Base-by-base conservation (phyloP, 495 filamentous ascomycete species). In the Penicillium flavigenum region DNA sequence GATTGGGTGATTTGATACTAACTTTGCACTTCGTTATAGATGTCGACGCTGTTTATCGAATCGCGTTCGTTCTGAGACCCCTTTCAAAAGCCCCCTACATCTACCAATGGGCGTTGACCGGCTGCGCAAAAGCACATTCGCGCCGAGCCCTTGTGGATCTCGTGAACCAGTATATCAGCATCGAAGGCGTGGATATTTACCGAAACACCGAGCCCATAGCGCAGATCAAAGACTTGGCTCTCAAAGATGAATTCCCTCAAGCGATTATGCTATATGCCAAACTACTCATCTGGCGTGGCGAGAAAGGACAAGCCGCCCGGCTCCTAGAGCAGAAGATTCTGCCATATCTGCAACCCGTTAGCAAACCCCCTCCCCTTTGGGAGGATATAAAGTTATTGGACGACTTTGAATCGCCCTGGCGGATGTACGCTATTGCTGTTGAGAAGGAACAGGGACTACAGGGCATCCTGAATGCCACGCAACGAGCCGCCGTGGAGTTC, bases 201-300 rank as follows among this genome's bases (percentile, higher is more conserved):
- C 54, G 51, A 2, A 52, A 72, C 3, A 32, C 16, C 9, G 17
- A 58, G 11, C 57, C 63, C 54, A 56, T 66, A 8, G 36, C 56
- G 0, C 39, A 55, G 11, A 20, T 74, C 31, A 61, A 72, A 31
- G 41, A 46, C 2, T 50, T 73, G 1, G 70, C 72, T 7, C 43
- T 49, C 0, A 22, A 60, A 3, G 43, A 63, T 9, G 62, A 60
- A 8, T 70, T 67, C 34, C 71, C 72, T 0, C 56, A 61, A 2
- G 73, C 74, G 1, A 66, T 78, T 51, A 22, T 66, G 14, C 19
- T 74, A 4, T 67, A 71, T 9, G 73, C 68, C 7, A 61, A 71
- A 11, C 51, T 73, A 8, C 63, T 73, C 1, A 58, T 59, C 16
- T 44, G 50, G 24, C 66, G 62, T 5, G 64, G 65, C 1, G 29